These are phyloP conservation scores for Dysphania ambrosioides DNA, from an alignment of 148 eudicot genomes.

Conservation along the genomic window DNA sequence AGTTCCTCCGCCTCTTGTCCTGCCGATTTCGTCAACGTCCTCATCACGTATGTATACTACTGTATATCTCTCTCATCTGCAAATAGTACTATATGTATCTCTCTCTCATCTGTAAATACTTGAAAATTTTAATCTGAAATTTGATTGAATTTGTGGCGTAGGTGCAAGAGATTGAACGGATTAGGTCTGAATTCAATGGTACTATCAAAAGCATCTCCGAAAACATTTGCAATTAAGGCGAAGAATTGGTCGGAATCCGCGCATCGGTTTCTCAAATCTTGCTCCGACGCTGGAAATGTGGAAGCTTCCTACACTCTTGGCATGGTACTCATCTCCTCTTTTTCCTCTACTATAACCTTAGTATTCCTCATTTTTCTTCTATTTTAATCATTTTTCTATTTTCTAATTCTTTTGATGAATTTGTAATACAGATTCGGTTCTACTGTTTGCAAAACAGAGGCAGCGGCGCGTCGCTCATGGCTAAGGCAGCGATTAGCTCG, in stretches of 20 bases:
- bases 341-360: too few relatives aligned
- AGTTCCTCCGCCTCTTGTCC: slow-evolving; percentile 46
- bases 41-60: slow-evolving; percentile 45
- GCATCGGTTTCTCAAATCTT: slow-evolving; percentile 60
- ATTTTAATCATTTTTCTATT: too few relatives aligned
- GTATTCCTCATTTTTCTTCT: too few relatives aligned
- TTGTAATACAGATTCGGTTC: slow-evolving; percentile 82
- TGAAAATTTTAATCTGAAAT: neutral
- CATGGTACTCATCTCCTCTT: slow-evolving; percentile 49
- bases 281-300: slow-evolving; percentile 67
- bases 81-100: too few relatives aligned
- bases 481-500: slow-evolving; percentile 64
- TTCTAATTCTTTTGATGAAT: too few relatives aligned
- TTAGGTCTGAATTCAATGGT: slow-evolving; percentile 57
- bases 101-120: neutral
- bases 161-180: slow-evolving; percentile 73
- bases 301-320: slow-evolving; percentile 86
- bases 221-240: slow-evolving; percentile 51
- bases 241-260: slow-evolving; percentile 66
- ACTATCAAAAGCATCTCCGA: slow-evolving; percentile 55
- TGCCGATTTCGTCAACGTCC: slow-evolving; percentile 44
- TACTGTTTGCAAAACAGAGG: slow-evolving; percentile 65
- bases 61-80: too few relatives aligned
- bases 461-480: slow-evolving; percentile 67
- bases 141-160: slow-evolving; percentile 30